Conservation (phyloP, 495 filamentous ascomycete genomes). For the Penicillium manginii region DNA sequence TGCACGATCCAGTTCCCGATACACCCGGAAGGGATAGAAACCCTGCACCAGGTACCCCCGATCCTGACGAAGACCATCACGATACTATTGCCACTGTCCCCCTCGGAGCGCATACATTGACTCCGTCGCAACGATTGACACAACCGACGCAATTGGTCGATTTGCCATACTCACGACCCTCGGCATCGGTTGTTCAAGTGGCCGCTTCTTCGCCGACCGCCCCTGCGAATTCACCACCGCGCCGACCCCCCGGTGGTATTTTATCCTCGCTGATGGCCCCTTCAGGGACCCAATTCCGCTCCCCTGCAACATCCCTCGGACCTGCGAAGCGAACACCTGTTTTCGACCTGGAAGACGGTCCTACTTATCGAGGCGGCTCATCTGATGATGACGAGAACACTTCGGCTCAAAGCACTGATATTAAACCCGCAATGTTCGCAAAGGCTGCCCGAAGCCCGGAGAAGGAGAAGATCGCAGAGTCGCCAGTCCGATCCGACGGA, state of each 20-base stretch:
- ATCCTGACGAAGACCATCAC: slow-evolving; percentile 46
- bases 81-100: slow-evolving; percentile 66
- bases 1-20: slow-evolving; percentile 50
- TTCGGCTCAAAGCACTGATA: slow-evolving; percentile 56
- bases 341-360: slow-evolving; percentile 59
- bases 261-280: slow-evolving; percentile 73
- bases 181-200: slow-evolving; percentile 71
- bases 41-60: slow-evolving; percentile 37
- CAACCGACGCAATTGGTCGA: slow-evolving; percentile 75
- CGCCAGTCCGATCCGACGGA: slow-evolving; percentile 32
- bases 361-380: slow-evolving; percentile 58
- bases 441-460: slow-evolving; percentile 40
- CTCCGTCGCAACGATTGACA: slow-evolving; percentile 53
- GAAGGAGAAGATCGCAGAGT: slow-evolving; percentile 44
- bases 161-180: slow-evolving; percentile 29
- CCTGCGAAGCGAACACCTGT: slow-evolving; percentile 42
- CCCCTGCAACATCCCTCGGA: slow-evolving; percentile 45
- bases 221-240: slow-evolving; percentile 51
- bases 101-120: slow-evolving; percentile 40
- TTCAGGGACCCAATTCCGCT: slow-evolving; percentile 71
- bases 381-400: slow-evolving; percentile 58
- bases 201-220: slow-evolving; percentile 78
- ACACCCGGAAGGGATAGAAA: slow-evolving; percentile 55
- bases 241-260: slow-evolving; percentile 35
- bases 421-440: slow-evolving; percentile 70